Base-by-base conservation (phyloP, 768 basidiomycete genomes). In the Pisolithus albus region DNA sequence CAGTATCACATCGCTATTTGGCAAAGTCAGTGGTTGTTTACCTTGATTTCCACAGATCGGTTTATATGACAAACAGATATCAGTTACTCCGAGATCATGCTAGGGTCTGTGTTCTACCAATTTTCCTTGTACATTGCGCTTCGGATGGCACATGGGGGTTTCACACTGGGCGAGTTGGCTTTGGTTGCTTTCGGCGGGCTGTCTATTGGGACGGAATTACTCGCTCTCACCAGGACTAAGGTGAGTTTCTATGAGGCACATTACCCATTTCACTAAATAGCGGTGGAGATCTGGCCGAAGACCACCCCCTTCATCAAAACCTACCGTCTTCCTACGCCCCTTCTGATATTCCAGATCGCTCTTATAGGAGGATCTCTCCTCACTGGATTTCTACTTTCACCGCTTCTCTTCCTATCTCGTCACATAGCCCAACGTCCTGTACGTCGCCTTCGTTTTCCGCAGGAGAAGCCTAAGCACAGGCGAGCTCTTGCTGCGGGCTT, bases 331-430 rank as follows among this genome's bases (percentile, higher is more conserved):
- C 93, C 96, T 9, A 95, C 90, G 2, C 95, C 96, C 10, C 76
- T 98, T 16, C 78, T 98, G 46, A 80, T 86, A 38, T 94, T 92
- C 69, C 96, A 98, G 63, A 76, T 94, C 39, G 91, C 96, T 2
- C 77, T 98, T 43, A 87, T 99, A 44, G 89, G 88, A 4, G 96
- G 96, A 21, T 86, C 92, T 0, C 80, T 98, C 52, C 72, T 98
- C 30, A 84, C 84, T n/a, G 96, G 96, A 13, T 92, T 97, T 69
- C 72, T 97, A 7, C 79, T 99, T n/a, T 92, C 92, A 0, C 96
- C 96, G 0, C 74, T 98, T 39, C 84, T 99, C 16, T 84, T 91
- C 42, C 77, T 98, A 18, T 95, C 94, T 16, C 82, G 96, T 2
- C 86, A 92, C 64, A 87, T 93, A 58, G 93, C 94, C 0, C 90